Base-by-base conservation (phyloP, 345 rosid genomes). In the Arabidopsis arenosa region DNA sequence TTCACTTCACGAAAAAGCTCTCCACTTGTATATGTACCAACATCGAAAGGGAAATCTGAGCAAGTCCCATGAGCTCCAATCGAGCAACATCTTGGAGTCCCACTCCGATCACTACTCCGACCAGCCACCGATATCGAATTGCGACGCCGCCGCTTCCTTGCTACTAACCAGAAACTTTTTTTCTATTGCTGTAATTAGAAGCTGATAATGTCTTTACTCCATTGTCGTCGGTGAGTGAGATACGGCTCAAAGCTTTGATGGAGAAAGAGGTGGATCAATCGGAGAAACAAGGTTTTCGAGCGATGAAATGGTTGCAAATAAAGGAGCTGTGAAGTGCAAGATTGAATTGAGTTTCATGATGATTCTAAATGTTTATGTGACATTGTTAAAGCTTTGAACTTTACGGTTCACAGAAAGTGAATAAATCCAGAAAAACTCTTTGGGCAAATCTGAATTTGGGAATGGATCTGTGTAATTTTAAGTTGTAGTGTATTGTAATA, bases 11-110 rank as follows among this genome's bases (percentile, higher is more conserved):
- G 84, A 30, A 92, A 95, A 48, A 90, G 86, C 85, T 95, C 97
- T 13, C 97, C 99, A 44, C 99, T 95, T 15, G 99, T 92, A 80
- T 95, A 97, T 48, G 99, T 95, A 68, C 88, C 96, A 7, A 89
- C 84, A 0, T 93, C 94, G 68, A 90, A 76, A 12, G 93, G 97
- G 21, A 92, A 85, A 80, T 95, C 97, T 15, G 99, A 95, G 82
- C 97, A 93, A 1, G 95, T 93, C 9, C 92, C 96, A 4, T 86
- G 83, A 12, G 96, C 95, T 64, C 96, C 94, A 11, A 88, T 90
- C 0, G 97, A 94, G 73, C 98, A 86, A 79, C 98, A 87, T 77
- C 90, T 86, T 37, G 88, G 79, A 5, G 95, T 92, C n/a, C 92
- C 92, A 17, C 98, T 92, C 43, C 95, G 86, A 70, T 90, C 98